Percentiles rank a stretch among this genome's conserved stretches.
These are phyloP conservation scores for Aciculosporium take DNA, from an alignment of 2,329 filamentous ascomycete genomes.

Conservation along the genomic window DNA sequence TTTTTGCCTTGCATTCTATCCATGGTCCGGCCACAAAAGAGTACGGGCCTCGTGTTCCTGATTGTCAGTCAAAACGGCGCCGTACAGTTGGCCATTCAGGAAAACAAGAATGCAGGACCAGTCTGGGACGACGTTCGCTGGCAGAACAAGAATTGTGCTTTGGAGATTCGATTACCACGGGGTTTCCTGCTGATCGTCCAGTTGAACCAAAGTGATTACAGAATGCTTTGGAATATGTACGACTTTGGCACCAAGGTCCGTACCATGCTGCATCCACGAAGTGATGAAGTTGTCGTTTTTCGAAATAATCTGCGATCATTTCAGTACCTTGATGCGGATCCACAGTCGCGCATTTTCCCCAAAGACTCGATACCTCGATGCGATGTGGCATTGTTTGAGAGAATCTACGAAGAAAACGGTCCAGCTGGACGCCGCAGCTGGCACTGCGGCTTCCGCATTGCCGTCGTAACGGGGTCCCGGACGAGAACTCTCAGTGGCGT, in stretches of 20 bases:
- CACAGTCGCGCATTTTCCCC: constrained; percentile 59
- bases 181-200: constrained; percentile 61
- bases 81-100: constrained; percentile 60
- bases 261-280: constrained; percentile 50
- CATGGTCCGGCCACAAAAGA: constrained; percentile 53
- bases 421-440: constrained; percentile 57
- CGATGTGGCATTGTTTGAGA: constrained; percentile 63
- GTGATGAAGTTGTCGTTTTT: constrained; percentile 57
- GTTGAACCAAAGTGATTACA: constrained; percentile 63
- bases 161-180: constrained; percentile 58
- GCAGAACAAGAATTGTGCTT: constrained; percentile 50
- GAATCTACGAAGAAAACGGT: constrained; percentile 49
- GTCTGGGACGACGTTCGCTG: constrained; percentile 75
- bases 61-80: constrained; percentile 69
- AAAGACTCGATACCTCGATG: constrained; percentile 58
- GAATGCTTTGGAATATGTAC: constrained; percentile 66
- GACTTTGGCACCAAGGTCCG: constrained; percentile 72
- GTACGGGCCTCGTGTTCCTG: constrained; percentile 56
- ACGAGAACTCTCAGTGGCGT: constrained; percentile 67
- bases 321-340: constrained; percentile 64
- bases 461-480: constrained; percentile 61
- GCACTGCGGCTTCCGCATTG: constrained; percentile 67
- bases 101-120: constrained; percentile 51
- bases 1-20: constrained; percentile 63
- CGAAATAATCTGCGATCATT: constrained; percentile 57